A percentile compares a stretch with the other conserved stretches of the same genome.
These are phyloP conservation scores for Calonectria hawksworthii DNA, from an alignment of 2,329 filamentous ascomycete genomes.

Conservation along the genomic window DNA sequence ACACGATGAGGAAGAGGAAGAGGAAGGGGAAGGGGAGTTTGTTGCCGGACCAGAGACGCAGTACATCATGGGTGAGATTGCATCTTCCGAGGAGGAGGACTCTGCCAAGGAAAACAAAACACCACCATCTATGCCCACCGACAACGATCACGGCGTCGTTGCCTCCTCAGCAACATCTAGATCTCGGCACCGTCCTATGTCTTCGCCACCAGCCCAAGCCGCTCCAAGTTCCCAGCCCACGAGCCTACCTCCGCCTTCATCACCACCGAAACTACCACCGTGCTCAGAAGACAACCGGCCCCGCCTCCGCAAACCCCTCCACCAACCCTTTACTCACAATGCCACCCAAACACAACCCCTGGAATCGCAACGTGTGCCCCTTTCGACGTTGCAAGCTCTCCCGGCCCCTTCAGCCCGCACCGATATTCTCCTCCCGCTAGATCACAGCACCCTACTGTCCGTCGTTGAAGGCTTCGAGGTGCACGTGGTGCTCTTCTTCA, in stretches of 20 bases:
- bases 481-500: conserved; percentile 69
- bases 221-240: conserved; percentile 35
- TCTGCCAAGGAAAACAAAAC: conserved; percentile 19
- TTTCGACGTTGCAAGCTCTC: conserved; percentile 63
- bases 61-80: conserved; percentile 50
- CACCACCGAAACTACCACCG: conserved; percentile 6
- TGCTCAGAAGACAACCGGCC: conserved; percentile 9
- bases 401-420: conserved; percentile 63
- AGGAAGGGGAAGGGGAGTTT: conserved; percentile 35
- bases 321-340: conserved; percentile 33
- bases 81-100: conserved; percentile 43
- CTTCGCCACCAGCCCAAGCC: conserved; percentile 25
- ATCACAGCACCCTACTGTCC: conserved; percentile 60
- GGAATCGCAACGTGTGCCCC: conserved; percentile 65
- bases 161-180: conserved; percentile 33
- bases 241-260: conserved; percentile 32
- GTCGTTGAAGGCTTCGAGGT: conserved; percentile 66
- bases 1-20: background rate
- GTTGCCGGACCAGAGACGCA: conserved; percentile 52
- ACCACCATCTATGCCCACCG: conserved; percentile 16
- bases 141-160: background rate
- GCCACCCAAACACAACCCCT: conserved; percentile 49
- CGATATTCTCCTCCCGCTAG: conserved; percentile 68
- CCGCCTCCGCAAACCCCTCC: conserved; percentile 47
- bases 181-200: conserved; percentile 23